Percentiles rank a stretch among this genome's conserved stretches.
Evolutionary conservation across 2,329 filamentous ascomycete species (phyloP).

Genomic region (Herpomyces periplanetae): DNA sequence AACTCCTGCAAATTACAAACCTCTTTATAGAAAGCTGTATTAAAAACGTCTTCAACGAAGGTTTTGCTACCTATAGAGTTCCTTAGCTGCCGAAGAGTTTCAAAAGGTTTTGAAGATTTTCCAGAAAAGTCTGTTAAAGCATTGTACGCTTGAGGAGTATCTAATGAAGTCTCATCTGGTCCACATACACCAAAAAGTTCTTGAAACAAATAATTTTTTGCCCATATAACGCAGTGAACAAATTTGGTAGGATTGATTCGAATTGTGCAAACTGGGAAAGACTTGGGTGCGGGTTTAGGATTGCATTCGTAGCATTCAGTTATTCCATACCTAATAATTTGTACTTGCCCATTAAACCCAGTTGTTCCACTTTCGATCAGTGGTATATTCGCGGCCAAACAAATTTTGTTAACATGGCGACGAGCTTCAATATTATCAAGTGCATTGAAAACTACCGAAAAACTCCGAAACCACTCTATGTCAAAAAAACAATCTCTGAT

Average conservation of each 20-base stretch:
- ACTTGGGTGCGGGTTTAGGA: slow-evolving; percentile 55
- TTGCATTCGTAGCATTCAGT: slow-evolving; percentile 93
- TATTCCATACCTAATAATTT: slow-evolving; percentile 65
- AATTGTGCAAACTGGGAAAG: slow-evolving; percentile 85
- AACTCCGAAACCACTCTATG: slow-evolving; percentile 48
- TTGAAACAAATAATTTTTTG: slow-evolving; percentile 72
- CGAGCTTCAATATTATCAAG: slow-evolving; percentile 78
- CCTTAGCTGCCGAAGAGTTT: no score
- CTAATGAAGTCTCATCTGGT: slow-evolving; percentile 37
- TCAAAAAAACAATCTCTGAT: slow-evolving; percentile 69
- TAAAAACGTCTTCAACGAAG: no score
- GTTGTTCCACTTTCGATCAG: slow-evolving; percentile 88
- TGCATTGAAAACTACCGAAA: slow-evolving; percentile 71
- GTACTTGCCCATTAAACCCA: slow-evolving; percentile 85
- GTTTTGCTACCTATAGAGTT: no score
- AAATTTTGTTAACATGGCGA: slow-evolving; percentile 90
- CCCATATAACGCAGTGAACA: slow-evolving; percentile 97
- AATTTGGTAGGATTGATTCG: slow-evolving; percentile 78
- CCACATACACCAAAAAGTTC: slow-evolving; percentile 79
- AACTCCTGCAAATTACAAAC: no score
- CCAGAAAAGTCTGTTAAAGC: no score
- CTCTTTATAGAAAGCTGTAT: no score
- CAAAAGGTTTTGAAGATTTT: no score
- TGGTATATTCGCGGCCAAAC: slow-evolving; percentile 52
- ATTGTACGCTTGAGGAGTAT: no score